Base-by-base conservation (phyloP, 192 early-diverging fungal species). In the Podila minutissima region DNA sequence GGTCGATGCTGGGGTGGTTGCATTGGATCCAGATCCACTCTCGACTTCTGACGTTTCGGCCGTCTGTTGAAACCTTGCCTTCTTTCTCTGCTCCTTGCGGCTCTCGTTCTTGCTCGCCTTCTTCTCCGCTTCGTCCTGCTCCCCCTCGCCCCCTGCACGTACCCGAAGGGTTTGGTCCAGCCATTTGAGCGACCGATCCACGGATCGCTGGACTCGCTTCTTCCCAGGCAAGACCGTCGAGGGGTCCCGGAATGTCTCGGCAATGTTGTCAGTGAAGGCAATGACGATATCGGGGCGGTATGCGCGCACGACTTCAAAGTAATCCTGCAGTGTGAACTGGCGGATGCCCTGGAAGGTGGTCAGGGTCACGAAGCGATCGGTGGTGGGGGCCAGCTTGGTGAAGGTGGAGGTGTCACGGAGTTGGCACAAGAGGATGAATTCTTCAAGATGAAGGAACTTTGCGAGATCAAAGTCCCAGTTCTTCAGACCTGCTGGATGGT, bases 151-250 rank as follows among this genome's bases (percentile, higher is more conserved):
- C 3, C 75, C 75, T 13, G 55, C 37, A 13, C 75, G 17, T 53
- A 68, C 75, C 59, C 55, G n/a, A 35, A 79, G 55, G 20, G 72
- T 67, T 46, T 83, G 68, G 60, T 89, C 88, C 62, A 90, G 59
- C 89, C 88, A 89, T 29, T 75, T 81, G 8, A 86, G 59, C 2
- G 87, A 83, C 57, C 89, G 51, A 61, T 88, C 83, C 17, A 90
- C 78, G 31, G 86, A 87, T 64, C 82, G 84, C 5, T 66, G 71
- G 12, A 87, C 64, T 19, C 89, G 68, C 29, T 89, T 90, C 31
- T 75, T 57, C 31, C 71, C 66, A 26, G 86, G 82, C 1, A 61
- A 66, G 32, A 83, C 28, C 3, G 58, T 64, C 15, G 32, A 29
- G 33, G 49, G 50, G 10, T 64, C 62, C 12, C 11, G 71, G 66